Evolutionary conservation across 768 basidiomycete species (phyloP), one percentile per base, ranked within the genome.

Genomic region (Tulasnella calospora): DNA sequence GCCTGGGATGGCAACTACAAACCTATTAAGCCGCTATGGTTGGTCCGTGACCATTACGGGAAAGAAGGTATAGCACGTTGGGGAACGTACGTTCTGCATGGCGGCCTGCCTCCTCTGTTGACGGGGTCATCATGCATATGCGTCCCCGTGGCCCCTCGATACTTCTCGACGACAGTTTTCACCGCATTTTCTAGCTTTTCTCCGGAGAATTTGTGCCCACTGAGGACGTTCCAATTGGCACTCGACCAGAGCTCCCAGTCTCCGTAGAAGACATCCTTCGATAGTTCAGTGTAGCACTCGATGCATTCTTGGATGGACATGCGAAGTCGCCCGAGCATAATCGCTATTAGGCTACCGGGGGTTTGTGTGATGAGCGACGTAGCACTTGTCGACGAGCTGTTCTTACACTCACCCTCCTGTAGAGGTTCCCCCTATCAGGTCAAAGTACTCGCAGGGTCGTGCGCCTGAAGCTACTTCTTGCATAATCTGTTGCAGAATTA

Each of bases 311-410:
- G 80, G 33, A 86, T 79, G 0, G 84, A 55, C 84, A 85, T 85
- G n/a, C 82, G 83, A 13, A 86, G 82, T 9, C 85, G 82, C 13
- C 86, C 85, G 12, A 86, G 83, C 85, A 86, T 85, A 15, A 86
- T 81, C 1, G 85, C 85, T 23, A 85, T 85, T 21, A 86, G 71
- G 0, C 79, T 79, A 40, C 3, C 19, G 27, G n/a, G 6, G 30
- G 21, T n/a, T 21, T n/a, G 2, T 2, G 71, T 30, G 71, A 30
- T 72, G 71, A 72, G 71, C 38, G 5, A 12, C 35, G 44, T 2
- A 72, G 30, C 71, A 30, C 4, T 13, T n/a, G 71, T 38, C 9
- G 17, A 40, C 71, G 10, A 3, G n/a, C 44, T 21, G 6, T 67
- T n/a, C 57, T 9, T 30, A 12, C 23, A 69, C 82, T 46, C 19